A percentile compares a stretch with the other conserved stretches of the same genome.
Evolutionary conservation across 768 basidiomycete genomes (phyloP).

Genomic region (Brasilioporus rufonigricans): DNA sequence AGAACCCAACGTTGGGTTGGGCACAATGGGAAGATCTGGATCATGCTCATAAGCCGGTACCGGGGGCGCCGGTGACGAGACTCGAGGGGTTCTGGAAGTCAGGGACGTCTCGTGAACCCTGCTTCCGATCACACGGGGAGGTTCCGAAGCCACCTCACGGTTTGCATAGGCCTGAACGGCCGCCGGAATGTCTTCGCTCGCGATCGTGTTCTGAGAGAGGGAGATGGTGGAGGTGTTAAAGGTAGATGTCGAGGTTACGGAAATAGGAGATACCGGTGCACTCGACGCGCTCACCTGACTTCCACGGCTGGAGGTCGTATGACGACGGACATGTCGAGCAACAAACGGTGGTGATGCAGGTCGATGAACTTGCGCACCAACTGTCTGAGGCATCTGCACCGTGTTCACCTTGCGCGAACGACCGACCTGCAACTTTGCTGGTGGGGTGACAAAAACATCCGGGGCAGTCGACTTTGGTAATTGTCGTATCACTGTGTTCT

Average conservation of each 20-base stretch:
- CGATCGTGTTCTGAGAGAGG: conserved; percentile 15
- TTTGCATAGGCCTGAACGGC: conserved; percentile 12
- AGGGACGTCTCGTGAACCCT: conserved; percentile 14
- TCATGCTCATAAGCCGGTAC: conserved; percentile 26
- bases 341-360: conserved; percentile 36
- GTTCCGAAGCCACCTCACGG: conserved; percentile 23
- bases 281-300: conserved; percentile 29
- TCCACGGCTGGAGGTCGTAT: conserved; percentile 32
- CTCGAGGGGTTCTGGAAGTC: conserved; percentile 21
- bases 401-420: conserved; percentile 26
- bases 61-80: conserved; percentile 24
- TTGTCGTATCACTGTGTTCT: conserved; percentile 13
- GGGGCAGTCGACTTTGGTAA: conserved; percentile 6
- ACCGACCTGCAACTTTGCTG: conserved; percentile 7
- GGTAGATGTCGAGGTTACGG: conserved; percentile 26
- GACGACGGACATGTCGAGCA: conserved; percentile 32
- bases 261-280: conserved; percentile 33
- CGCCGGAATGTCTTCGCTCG: conserved; percentile 18
- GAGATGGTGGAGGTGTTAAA: conserved; percentile 24
- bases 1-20: conserved; percentile 14
- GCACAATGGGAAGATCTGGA: conserved; percentile 24
- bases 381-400: conserved; percentile 23
- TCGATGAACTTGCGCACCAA: conserved; percentile 15
- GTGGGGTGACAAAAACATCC: conserved; percentile 17
- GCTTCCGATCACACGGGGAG: conserved; percentile 18